Conservation (phyloP, 2,329 filamentous ascomycete genomes). For the Neofusicoccum umdonicola region DNA sequence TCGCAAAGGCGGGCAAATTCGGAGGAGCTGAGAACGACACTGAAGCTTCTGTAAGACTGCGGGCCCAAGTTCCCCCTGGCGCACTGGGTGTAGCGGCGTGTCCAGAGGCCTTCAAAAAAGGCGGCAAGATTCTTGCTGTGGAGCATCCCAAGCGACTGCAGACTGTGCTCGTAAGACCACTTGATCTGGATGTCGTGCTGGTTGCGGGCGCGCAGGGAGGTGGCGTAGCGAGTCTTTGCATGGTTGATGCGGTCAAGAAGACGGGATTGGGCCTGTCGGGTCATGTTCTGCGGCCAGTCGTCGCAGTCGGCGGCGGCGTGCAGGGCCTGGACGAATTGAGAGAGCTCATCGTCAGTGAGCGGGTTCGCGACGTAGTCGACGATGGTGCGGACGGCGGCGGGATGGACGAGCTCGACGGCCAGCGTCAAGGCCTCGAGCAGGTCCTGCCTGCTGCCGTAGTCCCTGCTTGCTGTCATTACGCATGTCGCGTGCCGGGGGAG, state of each 20-base stretch:
- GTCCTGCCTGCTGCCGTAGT: background rate
- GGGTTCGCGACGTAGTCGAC: conserved; percentile 16
- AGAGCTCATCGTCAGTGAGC: conserved; percentile 1
- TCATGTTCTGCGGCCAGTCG: background rate
- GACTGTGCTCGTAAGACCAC: conserved; percentile 1
- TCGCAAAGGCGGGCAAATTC: conserved; percentile 3
- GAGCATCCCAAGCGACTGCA: background rate
- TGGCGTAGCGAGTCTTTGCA: conserved; percentile 17
- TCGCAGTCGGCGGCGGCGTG: background rate
- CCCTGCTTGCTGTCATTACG: background rate
- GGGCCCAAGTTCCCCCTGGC: background rate
- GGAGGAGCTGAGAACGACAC: background rate
- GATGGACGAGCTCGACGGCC: conserved; percentile 4
- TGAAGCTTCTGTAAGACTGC: background rate
- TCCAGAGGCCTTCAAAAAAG: background rate
- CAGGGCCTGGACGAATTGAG: background rate
- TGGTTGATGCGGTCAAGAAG: conserved; percentile 6
- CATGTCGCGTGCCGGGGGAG: background rate
- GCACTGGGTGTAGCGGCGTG: conserved; percentile 7
- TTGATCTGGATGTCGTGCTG: conserved; percentile 9
- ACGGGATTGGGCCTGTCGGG: background rate
- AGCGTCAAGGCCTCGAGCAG: conserved; percentile 11
- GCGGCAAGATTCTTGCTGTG: background rate
- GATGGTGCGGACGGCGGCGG: background rate
- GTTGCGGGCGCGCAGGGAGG: conserved; percentile 1